A percentile compares a stretch with the other conserved stretches of the same genome.
These are phyloP conservation scores for Solanum paucissectum DNA, from an alignment of 257 asterid genomes.

Conservation along the genomic window DNA sequence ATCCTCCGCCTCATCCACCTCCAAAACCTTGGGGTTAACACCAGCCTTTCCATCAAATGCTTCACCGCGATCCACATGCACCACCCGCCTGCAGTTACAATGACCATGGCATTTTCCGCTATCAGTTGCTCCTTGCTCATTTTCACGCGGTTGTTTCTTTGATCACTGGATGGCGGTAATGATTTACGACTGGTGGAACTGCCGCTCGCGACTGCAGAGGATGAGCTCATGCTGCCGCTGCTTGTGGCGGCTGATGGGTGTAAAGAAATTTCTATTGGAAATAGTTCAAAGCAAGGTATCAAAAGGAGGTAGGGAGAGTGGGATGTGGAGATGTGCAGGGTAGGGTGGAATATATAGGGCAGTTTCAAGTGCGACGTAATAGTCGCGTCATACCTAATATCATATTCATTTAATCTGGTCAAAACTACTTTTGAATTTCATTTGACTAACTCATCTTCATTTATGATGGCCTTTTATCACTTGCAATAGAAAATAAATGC, in stretches of 20 bases:
- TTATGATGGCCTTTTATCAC: background rate
- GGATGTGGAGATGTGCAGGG: background rate
- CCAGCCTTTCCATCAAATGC: background rate
- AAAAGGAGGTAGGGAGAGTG: background rate
- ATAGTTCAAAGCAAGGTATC: background rate
- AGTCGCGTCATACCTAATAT: background rate
- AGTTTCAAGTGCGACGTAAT: background rate
- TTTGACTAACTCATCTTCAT: background rate
- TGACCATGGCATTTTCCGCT: background rate
- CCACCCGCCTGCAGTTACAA: background rate
- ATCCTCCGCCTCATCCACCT: background rate
- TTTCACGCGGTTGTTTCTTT: background rate
- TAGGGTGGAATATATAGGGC: background rate
- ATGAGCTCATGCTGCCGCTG: background rate
- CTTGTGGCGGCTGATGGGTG: background rate
- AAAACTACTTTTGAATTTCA: background rate
- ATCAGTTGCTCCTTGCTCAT: background rate
- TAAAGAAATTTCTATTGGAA: background rate
- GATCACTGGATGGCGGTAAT: background rate
- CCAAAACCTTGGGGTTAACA: background rate
- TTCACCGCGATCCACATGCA: background rate
- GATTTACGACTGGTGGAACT: background rate
- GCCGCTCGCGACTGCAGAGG: background rate
- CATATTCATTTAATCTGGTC: background rate
- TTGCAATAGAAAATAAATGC: background rate